phyloP scores from a whole-genome alignment of 2,329 filamentous ascomycete genomes.

The Trichocomaceae sp. region DNA sequence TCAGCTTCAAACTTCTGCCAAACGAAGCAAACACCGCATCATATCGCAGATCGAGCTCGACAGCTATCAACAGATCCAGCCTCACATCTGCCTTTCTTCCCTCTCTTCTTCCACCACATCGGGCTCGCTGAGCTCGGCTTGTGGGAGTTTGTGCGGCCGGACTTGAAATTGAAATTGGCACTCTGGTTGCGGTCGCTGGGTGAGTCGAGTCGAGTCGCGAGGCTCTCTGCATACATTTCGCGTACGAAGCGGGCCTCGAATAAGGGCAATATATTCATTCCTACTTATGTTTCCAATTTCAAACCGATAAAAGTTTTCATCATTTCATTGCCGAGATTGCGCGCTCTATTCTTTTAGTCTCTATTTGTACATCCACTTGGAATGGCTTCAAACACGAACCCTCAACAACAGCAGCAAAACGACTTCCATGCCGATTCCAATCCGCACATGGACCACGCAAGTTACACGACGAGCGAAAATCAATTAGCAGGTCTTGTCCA shows the following conservation, averaged over 20 bases:
- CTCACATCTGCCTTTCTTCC: background rate
- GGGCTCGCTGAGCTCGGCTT: background rate
- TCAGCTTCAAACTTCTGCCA: slow-evolving; percentile 25
- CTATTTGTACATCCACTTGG: background rate
- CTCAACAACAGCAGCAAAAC: slow-evolving; percentile 24
- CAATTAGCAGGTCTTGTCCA: slow-evolving; percentile 42
- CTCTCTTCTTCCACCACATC: background rate
- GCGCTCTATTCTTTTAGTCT: background rate
- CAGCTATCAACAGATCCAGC: background rate
- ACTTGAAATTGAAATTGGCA: background rate
- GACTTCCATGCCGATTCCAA: slow-evolving; percentile 24
- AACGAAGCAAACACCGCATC: slow-evolving; percentile 16
- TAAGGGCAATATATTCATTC: background rate
- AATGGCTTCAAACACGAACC: slow-evolving; percentile 14
- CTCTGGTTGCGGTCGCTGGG: background rate
- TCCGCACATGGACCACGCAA: slow-evolving; percentile 28
- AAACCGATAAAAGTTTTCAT: background rate
- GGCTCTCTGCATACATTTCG: background rate
- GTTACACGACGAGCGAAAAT: slow-evolving; percentile 35
- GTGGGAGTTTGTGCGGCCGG: background rate
- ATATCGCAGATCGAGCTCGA: slow-evolving; percentile 1
- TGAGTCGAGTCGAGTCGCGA: no score
- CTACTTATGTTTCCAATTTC: background rate
- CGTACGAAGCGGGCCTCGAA: background rate
- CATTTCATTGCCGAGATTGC: background rate